Base-by-base conservation (phyloP, 345 rosid genomes). In the Mallotus nudiflorus region DNA sequence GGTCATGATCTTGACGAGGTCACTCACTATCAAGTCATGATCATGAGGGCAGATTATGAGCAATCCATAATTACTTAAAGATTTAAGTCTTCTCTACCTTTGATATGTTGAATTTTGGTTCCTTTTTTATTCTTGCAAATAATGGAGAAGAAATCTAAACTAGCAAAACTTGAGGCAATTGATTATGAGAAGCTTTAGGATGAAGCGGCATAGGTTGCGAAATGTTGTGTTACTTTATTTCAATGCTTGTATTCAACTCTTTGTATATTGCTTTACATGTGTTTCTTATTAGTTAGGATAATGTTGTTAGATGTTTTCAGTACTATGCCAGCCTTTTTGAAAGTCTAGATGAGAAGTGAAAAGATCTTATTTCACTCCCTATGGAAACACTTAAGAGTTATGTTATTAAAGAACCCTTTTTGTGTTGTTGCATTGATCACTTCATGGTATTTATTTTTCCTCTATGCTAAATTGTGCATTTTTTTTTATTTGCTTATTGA, bases 381-480 rank as follows among this genome's bases (percentile, higher is more conserved):
- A 64, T 92, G 84, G 89, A 89, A 51, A 82, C 89, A 50, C 91
- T 96, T 65, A 96, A 89, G 89, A 77, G 83, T 45, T 78, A 88
- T 61, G 80, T 89, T 71, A 88, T 89, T 62, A 89, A 83, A 83
- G 99, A 96, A 73, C 96, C n/a, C 99, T 20, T 74, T 96, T 82
- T 98, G 99, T 44, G 97, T 96, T 3, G 98, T 96, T 74, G 98
- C 89, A 18, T 75, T 96, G 70, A 96, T 96, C 77, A 92, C 98
- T 55, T 98, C 99, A 45, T 95, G 99, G 98, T 94, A 91, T 45
- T 49, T 59, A 0, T 65, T 65, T 24, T 61, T 70, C 54, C 45
- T 31, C 48, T 49, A 0, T 37, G n/a, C 35, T 18, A 27, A 35
- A 66, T 60, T 49, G 16, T 65, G 49, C 35, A 22, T 9, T 31